Conservation (phyloP, 2,329 filamentous ascomycete genomes). For the Bipolaris oryzae region DNA sequence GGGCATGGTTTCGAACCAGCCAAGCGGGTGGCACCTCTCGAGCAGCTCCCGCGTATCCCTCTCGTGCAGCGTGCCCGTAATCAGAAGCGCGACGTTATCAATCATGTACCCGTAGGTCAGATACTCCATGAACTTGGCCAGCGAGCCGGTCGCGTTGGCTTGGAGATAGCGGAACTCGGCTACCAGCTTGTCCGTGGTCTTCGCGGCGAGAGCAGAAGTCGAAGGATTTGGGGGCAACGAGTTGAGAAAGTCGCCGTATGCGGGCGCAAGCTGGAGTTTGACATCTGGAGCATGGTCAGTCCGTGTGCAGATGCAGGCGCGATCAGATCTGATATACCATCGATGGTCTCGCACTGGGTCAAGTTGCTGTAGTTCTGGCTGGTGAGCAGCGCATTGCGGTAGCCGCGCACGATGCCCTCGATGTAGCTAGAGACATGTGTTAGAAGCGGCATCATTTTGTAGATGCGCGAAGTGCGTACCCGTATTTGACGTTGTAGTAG, state of each 20-base stretch:
- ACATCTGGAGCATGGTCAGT: conserved; percentile 74
- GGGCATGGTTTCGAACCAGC: conserved; percentile 99
- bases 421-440: conserved; percentile 70
- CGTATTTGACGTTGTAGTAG: conserved; percentile 92
- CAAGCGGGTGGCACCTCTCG: conserved; percentile 93
- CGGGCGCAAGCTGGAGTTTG: conserved; percentile 94
- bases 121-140: conserved; percentile 97
- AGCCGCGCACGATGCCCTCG: conserved; percentile 96
- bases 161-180: conserved; percentile 96
- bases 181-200: conserved; percentile 97
- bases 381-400: conserved; percentile 91
- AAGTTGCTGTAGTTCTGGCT: conserved; percentile 91
- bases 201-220: conserved; percentile 90
- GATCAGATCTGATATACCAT: conserved; percentile 65
- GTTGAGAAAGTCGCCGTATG: conserved; percentile 96
- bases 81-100: conserved; percentile 96
- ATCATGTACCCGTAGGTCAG: conserved; percentile 99
- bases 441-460: conserved; percentile 8
- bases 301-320: conserved; percentile 7
- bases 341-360: conserved; percentile 96
- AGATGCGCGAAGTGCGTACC: conserved; percentile 60
- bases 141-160: conserved; percentile 87
- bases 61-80: conserved; percentile 96
- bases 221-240: conserved; percentile 95
- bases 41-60: conserved; percentile 93